Base-by-base conservation (phyloP, 78 protist genomes). In the Dictyostelium firmibasis region DNA sequence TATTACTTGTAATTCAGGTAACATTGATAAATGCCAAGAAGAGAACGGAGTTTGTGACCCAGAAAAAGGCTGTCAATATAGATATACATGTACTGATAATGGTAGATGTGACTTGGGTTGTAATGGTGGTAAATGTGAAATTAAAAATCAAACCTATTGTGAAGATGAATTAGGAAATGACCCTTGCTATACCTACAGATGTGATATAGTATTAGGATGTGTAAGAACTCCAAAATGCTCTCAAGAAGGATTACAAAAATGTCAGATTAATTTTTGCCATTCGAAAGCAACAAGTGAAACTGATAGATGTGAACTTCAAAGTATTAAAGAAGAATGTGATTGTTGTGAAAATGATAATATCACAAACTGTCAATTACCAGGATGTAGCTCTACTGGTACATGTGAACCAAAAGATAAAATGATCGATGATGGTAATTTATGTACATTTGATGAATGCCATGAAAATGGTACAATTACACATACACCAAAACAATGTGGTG, bases 391-490 rank as follows among this genome's bases (percentile, higher is more conserved):
- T 36, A 33, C 41, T 10, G 81, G 38, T 0, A 0, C 0, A 35
- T 77, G 83, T n/a, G 4, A 7, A 35, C 81, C 81, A 74, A 14
- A 35, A 0, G 27, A 74, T 20, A 74, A 35, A 20, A n/a, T 7
- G 0, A 13, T 53, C 8, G 64, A 43, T 20, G 85, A 81, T 81
- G 75, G 75, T 82, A 82, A 57, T 82, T 6, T 11, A 29, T 82
- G 86, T 82, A 82, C 86, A 2, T 23, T 57, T 57, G 75, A 47
- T 57, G 3, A 2, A 10, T 82, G 86, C n/a, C n/a, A n/a, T 60
- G 86, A 23, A 6, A 35, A 25, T 27, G 85, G 85, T 47, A 0
- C 0, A 0, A n/a, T 27, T 16, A 27, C 23, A 0, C 69, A 44
- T 9, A 29, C 35, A 16, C 85, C 85, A 6, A 11, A n/a, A 6